Evolutionary conservation across 1,284 basidiomycete genomes (phyloP), one percentile per base, ranked within the genome.

Genomic region (Marasmius tenuissimus): DNA sequence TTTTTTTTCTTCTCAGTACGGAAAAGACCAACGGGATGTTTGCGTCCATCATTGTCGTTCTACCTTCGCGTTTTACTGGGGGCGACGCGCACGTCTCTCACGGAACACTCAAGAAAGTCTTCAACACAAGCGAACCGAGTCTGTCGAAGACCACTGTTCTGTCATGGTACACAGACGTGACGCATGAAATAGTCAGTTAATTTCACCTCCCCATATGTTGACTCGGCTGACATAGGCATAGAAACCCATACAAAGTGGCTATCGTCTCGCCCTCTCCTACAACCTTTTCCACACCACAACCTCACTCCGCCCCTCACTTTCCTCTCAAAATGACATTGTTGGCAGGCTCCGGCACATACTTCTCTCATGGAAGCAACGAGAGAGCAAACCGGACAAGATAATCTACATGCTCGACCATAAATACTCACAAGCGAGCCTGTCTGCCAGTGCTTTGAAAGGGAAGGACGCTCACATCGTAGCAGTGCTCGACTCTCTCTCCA

Each of bases 81-180:
- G 82, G 81, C 2, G 66, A 75, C 51, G 73, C 79, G 3, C 73
- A 75, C 57, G 62, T 82, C 3, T 74, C 75, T 0, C 80, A 82
- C 66, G 71, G 63, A 65, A 14, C 58, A 67, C 6, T 70, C 67
- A 6, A 63, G 72, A 54, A 65, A 69, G 5, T 70, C 78, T 64
- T 76, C 81, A 64, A 67, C 73, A 22, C 67, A 75, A 6, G 34
- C 62, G 1, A 61, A 67, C 45, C 76, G 74, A 37, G 57, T 70
- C 0, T 61, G 69, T 3, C 65, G 68, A 6, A 34, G 12, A 79
- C 77, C 0, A 69, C 75, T 2, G 71, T 81, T 8, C 67, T 83
- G 6, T 74, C 81, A 0, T 83, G 81, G 80, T 84, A 81, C 62
- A 80, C 79, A 4, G 79, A 81, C 61, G 81, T 81, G 42, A 67